These are phyloP conservation scores for Knufia petricola DNA, from an alignment of 2,329 filamentous ascomycete species.

Conservation along the genomic window DNA sequence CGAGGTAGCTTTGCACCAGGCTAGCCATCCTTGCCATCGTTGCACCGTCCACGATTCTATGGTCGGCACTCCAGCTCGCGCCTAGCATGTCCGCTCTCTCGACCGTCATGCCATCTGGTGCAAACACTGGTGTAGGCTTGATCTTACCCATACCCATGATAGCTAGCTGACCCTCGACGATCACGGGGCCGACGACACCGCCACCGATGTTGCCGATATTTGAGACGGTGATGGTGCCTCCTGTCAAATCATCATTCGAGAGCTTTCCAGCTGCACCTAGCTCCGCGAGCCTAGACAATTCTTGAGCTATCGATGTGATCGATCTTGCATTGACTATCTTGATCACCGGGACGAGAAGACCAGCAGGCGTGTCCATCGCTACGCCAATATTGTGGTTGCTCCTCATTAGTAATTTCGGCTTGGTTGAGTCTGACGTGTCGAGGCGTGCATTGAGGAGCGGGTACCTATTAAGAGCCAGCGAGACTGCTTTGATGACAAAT, in stretches of 20 bases:
- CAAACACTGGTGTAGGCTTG: constrained; percentile 71
- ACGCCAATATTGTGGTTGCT: constrained; percentile 89
- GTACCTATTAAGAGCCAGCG: constrained; percentile 68
- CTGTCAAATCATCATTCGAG: constrained; percentile 61
- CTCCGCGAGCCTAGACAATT: constrained; percentile 62
- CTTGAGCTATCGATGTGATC: constrained; percentile 66
- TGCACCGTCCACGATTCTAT: constrained; percentile 86
- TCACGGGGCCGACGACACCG: constrained; percentile 81
- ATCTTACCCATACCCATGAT: constrained; percentile 83
- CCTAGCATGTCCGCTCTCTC: constrained; percentile 72
- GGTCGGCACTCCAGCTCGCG: constrained; percentile 94
- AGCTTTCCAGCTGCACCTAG: constrained; percentile 69
- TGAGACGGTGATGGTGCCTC: constrained; percentile 88
- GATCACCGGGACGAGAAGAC: constrained; percentile 85
- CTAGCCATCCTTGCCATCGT: constrained; percentile 88
- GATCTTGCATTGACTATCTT: constrained; percentile 69
- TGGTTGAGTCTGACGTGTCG: constrained; percentile 52
- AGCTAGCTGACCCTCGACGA: constrained; percentile 81
- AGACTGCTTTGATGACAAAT: constrained; percentile 93
- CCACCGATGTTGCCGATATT: constrained; percentile 95
- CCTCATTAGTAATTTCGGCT: constrained; percentile 68
- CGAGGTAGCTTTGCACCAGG: constrained; percentile 64
- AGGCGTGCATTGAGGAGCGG: constrained; percentile 82
- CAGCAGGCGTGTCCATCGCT: constrained; percentile 84
- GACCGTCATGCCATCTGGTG: constrained; percentile 44